Conservation (phyloP, 352 stramenopile species). For the Thraustochytrium sp. region DNA sequence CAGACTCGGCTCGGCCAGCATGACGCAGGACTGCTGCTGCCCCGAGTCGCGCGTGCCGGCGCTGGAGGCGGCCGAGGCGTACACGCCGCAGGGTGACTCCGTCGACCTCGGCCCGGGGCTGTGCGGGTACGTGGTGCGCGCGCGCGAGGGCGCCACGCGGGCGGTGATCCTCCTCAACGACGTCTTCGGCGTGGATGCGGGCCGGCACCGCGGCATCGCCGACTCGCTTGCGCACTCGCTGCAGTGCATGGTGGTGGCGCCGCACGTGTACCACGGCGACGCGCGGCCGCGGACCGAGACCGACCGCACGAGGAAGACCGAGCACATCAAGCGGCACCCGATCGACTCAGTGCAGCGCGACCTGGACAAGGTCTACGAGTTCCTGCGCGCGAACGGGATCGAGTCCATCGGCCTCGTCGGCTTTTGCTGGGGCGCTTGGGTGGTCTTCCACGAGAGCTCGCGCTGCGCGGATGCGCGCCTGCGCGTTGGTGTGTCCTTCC, state of each 20-base stretch:
- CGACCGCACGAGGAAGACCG: background rate
- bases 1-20: too few relatives aligned
- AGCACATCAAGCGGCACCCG: background rate
- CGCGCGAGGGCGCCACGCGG: background rate
- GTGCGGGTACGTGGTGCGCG: background rate
- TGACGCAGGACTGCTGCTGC: background rate
- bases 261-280: background rate
- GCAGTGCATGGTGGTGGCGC: background rate
- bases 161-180: background rate
- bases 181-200: background rate
- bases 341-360: background rate
- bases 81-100: background rate
- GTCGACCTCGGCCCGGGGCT: background rate
- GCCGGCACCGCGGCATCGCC: background rate
- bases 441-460: slow-evolving; percentile 7
- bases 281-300: background rate
- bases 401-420: background rate
- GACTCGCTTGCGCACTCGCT: background rate
- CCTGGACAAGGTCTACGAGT: slow-evolving; percentile 14
- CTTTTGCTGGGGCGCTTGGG: slow-evolving; percentile 30
- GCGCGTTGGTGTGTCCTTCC: background rate
- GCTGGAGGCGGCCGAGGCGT: background rate
- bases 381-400: background rate
- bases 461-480: slow-evolving; percentile 5
- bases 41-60: background rate